Base-by-base conservation (phyloP, 306 rosid genomes). In the Prinsepia uniflora region DNA sequence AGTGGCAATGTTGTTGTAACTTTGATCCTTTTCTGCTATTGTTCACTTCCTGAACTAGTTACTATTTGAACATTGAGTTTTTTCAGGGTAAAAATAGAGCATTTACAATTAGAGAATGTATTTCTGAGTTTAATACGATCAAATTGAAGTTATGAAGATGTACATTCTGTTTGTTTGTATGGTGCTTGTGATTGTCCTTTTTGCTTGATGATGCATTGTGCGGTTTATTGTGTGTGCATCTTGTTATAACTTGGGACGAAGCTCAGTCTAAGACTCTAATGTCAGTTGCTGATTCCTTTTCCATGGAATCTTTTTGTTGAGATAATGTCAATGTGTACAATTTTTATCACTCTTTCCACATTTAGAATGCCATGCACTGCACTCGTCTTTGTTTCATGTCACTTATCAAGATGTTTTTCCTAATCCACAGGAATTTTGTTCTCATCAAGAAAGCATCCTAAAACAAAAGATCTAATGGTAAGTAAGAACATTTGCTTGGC, bases 381-480 rank as follows among this genome's bases (percentile, higher is more conserved):
- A 24, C 30, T 24, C 30, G 30, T 24, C 30, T 24, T 46, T 42
- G 41, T 17, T 61, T 40, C 3, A 17, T 69, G 48, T 57, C 44
- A 20, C 54, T n/a, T 55, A 13, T 22, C 66, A 63, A 6, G 50
- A 50, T 48, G 18, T 60, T 59, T 71, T 81, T 15, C 67, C 65
- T 73, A 20, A 76, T 82, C 71, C 71, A 41, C 93, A 92, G 98
- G 96, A 78, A 81, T 84, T 81, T 81, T 92, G 52, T 90, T 93
- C 83, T 75, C 96, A 71, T 84, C 96, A 9, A 87, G 62, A 79
- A 85, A 81, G 67, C 97, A 93, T 82, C 92, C 88, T 45, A 93
- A 86, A 81, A 88, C 96, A 10, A 88, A 85, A 83, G 90, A 87
- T 80, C 85, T 93, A 67, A 80, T 87, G 93, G 98, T 93, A 85